phyloP scores from a whole-genome alignment of 176 grass and related monocot genomes.

The Oryza punctata region DNA sequence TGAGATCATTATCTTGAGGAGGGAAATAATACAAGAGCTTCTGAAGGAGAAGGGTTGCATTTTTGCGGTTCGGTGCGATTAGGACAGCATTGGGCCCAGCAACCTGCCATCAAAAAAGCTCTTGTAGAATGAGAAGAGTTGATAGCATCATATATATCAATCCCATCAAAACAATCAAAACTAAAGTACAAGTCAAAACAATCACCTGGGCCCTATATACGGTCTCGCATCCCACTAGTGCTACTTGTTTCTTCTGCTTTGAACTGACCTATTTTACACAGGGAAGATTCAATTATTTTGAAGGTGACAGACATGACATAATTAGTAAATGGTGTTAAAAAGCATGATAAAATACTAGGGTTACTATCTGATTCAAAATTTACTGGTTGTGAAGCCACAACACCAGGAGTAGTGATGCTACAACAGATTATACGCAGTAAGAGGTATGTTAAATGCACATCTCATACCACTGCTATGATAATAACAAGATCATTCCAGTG shows the following conservation, averaged over 20 bases:
- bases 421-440: neutral
- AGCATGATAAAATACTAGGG: neutral
- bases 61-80: conserved; percentile 73
- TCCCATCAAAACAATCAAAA: no score
- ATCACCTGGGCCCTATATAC: conserved; percentile 73
- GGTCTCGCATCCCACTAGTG: conserved; percentile 79
- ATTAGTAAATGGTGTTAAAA: neutral
- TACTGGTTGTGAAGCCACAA: neutral
- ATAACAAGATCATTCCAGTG: conserved; percentile 96
- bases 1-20: conserved; percentile 70
- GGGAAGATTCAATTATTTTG: neutral
- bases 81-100: conserved; percentile 90
- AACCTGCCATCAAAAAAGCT: conserved; percentile 45
- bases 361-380: neutral
- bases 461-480: conserved; percentile 93
- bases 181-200: no score
- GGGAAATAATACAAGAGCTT: conserved; percentile 80
- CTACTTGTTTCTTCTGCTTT: conserved; percentile 97
- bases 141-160: no score
- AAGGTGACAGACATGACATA: neutral
- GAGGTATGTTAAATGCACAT: conserved; percentile 4
- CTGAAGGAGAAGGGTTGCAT: conserved; percentile 65
- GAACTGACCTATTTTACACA: conserved; percentile 74
- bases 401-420: neutral
- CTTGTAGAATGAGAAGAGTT: conserved; percentile 4